These are phyloP conservation scores for Zymoseptoria ardabiliae DNA, from an alignment of 2,329 filamentous ascomycete species.

Conservation along the genomic window DNA sequence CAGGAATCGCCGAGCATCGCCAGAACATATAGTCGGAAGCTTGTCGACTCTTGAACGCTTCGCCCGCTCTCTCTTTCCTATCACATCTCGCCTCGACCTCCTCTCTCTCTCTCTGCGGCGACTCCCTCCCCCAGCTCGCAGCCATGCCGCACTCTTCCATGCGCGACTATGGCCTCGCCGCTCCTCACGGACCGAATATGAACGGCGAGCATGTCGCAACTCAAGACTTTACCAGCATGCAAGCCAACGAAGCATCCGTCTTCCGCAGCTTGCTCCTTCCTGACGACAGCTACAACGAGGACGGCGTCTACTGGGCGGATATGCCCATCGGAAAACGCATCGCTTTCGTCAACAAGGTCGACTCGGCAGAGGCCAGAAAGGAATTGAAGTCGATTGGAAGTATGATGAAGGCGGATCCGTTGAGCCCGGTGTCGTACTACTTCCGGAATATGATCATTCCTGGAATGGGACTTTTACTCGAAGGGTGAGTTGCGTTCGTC, in stretches of 20 bases:
- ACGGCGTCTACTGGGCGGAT: slow-evolving; percentile 91
- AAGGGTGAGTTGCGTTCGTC: slow-evolving; percentile 51
- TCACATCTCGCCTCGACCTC: too few species aligned
- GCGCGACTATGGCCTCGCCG: slow-evolving; percentile 42
- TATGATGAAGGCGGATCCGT: slow-evolving; percentile 81
- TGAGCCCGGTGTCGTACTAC: slow-evolving; percentile 79
- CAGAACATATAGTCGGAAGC: not conserved
- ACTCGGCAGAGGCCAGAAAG: slow-evolving; percentile 59
- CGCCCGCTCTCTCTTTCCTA: not conserved
- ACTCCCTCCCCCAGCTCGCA: not conserved
- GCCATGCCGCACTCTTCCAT: slow-evolving; percentile 31
- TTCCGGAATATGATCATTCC: slow-evolving; percentile 86
- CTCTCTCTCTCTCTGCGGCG: not conserved
- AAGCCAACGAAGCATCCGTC: slow-evolving; percentile 50
- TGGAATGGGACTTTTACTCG: slow-evolving; percentile 82
- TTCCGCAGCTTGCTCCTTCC: slow-evolving; percentile 79
- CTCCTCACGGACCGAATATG: slow-evolving; percentile 44
- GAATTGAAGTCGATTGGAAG: slow-evolving; percentile 62
- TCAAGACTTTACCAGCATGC: slow-evolving; percentile 43
- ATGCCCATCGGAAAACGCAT: slow-evolving; percentile 62
- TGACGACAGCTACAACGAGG: slow-evolving; percentile 75
- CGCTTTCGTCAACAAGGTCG: slow-evolving; percentile 67
- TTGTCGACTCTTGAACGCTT: slow-evolving; percentile 3
- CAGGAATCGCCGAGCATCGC: not conserved
- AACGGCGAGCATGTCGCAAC: slow-evolving; percentile 38